phyloP scores from a whole-genome alignment of 306 rosid genomes.

The Boehmeria nivea region DNA sequence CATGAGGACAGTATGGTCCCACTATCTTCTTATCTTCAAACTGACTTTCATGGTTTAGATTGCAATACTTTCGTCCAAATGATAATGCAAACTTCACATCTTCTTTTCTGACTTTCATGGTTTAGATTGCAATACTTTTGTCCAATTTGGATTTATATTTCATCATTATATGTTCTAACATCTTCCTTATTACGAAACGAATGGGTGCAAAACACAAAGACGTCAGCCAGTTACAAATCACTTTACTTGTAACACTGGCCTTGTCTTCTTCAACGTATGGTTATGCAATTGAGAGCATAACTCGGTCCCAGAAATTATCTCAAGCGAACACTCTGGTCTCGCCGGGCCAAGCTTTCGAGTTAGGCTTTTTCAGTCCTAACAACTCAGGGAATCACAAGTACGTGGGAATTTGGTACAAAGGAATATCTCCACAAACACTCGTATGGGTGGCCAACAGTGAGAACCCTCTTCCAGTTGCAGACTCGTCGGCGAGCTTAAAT shows the following conservation, averaged over 20 bases:
- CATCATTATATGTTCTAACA: too few species aligned
- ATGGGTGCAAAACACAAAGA: not conserved
- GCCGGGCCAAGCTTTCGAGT: slow-evolving; percentile 11
- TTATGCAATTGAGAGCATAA: slow-evolving; percentile 6
- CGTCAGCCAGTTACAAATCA: not conserved
- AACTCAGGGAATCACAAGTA: slow-evolving; percentile 20
- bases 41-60: too few species aligned
- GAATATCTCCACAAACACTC: slow-evolving; percentile 1
- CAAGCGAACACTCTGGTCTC: slow-evolving; percentile 12
- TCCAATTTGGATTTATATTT: too few species aligned
- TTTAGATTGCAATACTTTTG: too few species aligned
- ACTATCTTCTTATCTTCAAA: too few species aligned
- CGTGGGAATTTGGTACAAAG: slow-evolving; percentile 35
- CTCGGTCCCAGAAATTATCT: slow-evolving; percentile 6
- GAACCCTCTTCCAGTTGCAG: slow-evolving; percentile 22
- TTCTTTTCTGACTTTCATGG: too few species aligned
- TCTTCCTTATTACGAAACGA: not conserved
- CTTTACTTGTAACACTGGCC: not conserved
- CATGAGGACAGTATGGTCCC: too few species aligned
- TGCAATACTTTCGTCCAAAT: too few species aligned
- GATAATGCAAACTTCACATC: too few species aligned
- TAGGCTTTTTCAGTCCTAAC: slow-evolving; percentile 44
- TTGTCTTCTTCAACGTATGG: not conserved
- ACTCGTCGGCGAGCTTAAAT: slow-evolving; percentile 17
- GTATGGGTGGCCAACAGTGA: slow-evolving; percentile 48